phyloP scores from a whole-genome alignment of 2,329 filamentous ascomycete genomes.

The Apiospora pterosperma region DNA sequence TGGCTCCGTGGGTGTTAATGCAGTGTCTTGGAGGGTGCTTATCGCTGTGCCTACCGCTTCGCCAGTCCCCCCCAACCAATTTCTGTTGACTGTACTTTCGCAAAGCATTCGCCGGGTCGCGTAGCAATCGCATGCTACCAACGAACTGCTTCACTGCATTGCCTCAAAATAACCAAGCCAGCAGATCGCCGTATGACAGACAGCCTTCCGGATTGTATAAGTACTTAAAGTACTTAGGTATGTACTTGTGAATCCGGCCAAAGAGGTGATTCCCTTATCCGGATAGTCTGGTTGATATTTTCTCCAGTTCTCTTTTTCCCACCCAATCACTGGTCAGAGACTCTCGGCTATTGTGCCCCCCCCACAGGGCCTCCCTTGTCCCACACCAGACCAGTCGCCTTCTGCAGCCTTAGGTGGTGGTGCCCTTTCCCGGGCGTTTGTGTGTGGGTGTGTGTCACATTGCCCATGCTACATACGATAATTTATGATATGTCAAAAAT shows the following conservation, averaged over 20 bases:
- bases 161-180: neutral
- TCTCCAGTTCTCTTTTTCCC: neutral
- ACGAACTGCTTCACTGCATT: neutral
- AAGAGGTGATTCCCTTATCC: neutral
- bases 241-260: neutral
- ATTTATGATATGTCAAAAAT: neutral
- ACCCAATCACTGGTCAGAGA: neutral
- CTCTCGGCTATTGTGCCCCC: neutral
- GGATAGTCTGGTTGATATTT: neutral
- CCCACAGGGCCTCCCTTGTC: neutral
- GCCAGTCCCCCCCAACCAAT: neutral
- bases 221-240: no score
- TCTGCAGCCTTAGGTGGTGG: neutral
- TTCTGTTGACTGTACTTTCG: neutral
- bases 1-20: neutral
- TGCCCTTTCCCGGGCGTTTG: neutral
- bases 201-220: neutral
- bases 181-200: neutral
- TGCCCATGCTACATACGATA: constrained; percentile 1
- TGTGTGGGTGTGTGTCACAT: neutral
- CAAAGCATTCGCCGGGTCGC: neutral
- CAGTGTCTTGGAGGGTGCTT: neutral
- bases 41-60: neutral
- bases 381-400: neutral
- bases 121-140: neutral